These are phyloP conservation scores for Penicillium coprophilum DNA, from an alignment of 495 filamentous ascomycete genomes.

Conservation along the genomic window DNA sequence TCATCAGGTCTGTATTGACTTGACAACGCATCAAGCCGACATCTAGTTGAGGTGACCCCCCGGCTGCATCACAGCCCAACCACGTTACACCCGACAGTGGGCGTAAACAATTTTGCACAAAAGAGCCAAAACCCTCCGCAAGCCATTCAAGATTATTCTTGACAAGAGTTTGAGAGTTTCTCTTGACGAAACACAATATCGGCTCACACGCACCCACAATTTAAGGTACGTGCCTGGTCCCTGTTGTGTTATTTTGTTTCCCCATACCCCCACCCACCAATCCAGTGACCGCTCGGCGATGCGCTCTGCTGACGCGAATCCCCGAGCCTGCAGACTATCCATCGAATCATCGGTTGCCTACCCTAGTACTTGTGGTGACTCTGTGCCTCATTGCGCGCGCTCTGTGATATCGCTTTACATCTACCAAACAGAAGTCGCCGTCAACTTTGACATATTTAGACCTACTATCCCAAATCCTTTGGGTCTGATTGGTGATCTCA, in stretches of 20 bases:
- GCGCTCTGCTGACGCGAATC: conserved; percentile 48
- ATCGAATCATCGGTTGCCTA: conserved; percentile 46
- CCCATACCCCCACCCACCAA: conserved; percentile 28
- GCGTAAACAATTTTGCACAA: conserved; percentile 40
- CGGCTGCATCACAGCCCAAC: conserved; percentile 55
- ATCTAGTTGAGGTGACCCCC: conserved; percentile 35
- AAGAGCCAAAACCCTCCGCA: conserved; percentile 37
- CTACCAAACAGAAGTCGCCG: conserved; percentile 29
- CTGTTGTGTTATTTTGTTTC: conserved; percentile 24
- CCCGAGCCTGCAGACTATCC: conserved; percentile 41
- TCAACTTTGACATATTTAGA: conserved; percentile 14
- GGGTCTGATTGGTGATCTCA: conserved; percentile 20
- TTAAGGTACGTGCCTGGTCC: conserved; percentile 41
- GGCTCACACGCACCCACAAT: conserved; percentile 12
- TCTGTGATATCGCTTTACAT: conserved; percentile 28
- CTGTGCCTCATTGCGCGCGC: conserved; percentile 29
- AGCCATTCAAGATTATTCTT: conserved; percentile 29
- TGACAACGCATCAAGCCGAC: conserved; percentile 50
- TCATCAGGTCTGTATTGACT: conserved; percentile 25
- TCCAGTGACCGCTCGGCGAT: conserved; percentile 49
- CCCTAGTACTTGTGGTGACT: conserved; percentile 29
- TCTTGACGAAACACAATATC: conserved; percentile 18
- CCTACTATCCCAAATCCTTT: conserved; percentile 8
- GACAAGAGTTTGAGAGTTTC: conserved; percentile 28
- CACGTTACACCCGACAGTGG: conserved; percentile 47